Percentiles rank a stretch among this genome's conserved stretches.
These are phyloP conservation scores for Amanita phalloides DNA, from an alignment of 768 basidiomycete genomes.

Conservation along the genomic window DNA sequence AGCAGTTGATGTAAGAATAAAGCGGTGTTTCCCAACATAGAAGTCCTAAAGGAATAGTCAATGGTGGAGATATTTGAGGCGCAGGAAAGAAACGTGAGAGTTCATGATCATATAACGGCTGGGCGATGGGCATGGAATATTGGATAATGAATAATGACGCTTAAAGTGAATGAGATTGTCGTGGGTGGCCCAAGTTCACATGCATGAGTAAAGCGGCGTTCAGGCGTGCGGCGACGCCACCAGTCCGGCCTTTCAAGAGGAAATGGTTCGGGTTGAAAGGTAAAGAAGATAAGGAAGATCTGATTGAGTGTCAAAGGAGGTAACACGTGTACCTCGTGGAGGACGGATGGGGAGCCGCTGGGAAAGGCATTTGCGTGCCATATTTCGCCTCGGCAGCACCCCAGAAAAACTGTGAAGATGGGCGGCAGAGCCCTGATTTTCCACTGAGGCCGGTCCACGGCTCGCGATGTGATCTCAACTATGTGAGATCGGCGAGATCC, in stretches of 20 bases:
- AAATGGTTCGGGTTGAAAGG: not conserved
- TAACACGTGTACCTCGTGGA: not conserved
- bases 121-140: not conserved
- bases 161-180: not conserved
- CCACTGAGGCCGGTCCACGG: not conserved
- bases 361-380: not conserved
- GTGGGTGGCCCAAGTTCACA: not conserved
- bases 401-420: not conserved
- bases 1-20: not conserved
- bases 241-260: not conserved
- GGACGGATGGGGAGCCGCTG: not conserved
- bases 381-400: not conserved
- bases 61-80: not conserved
- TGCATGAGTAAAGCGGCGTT: constrained; percentile 1
- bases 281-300: not conserved
- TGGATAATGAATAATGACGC: not conserved
- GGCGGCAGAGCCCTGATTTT: not conserved
- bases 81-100: not conserved
- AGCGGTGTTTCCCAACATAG: constrained; percentile 3
- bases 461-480: not conserved
- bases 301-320: not conserved
- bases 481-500: not conserved
- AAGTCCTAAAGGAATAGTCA: not conserved
- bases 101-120: no score
- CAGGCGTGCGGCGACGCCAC: not conserved